These are phyloP conservation scores for Dipteronia dyeriana DNA, from an alignment of 345 rosid genomes.

Conservation along the genomic window DNA sequence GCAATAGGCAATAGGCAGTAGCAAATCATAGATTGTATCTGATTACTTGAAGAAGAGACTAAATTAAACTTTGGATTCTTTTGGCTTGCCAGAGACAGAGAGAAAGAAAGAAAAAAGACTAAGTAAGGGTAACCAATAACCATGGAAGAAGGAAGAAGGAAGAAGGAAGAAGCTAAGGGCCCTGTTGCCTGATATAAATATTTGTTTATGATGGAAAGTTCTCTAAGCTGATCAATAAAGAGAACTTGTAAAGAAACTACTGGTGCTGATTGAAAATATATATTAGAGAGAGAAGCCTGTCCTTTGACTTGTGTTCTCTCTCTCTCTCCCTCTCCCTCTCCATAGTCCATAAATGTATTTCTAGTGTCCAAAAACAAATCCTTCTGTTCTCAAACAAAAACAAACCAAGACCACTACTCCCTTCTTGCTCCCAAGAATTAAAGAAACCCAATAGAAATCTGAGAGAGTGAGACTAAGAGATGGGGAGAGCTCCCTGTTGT, in stretches of 20 bases:
- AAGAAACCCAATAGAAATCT: background rate
- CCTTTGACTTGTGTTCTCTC: constrained; percentile 40
- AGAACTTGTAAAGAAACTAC: constrained; percentile 1
- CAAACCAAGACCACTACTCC: background rate
- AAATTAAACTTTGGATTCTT: constrained; percentile 11
- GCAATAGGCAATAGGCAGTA: background rate
- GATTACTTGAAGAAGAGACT: background rate
- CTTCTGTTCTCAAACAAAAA: constrained; percentile 1
- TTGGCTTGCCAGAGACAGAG: background rate
- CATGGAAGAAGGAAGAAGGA: background rate
- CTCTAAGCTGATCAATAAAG: constrained; percentile 17
- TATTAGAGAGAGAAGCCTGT: constrained; percentile 14
- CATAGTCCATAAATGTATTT: constrained; percentile 11
- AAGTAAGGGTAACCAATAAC: background rate
- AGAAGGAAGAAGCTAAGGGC: background rate
- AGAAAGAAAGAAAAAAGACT: background rate
- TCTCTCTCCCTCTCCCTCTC: background rate
- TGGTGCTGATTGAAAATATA: constrained; percentile 23
- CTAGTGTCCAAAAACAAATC: constrained; percentile 12
- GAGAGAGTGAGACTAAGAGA: constrained; percentile 27
- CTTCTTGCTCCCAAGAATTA: no score
- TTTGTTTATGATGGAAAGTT: constrained; percentile 31
- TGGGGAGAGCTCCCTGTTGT: constrained; percentile 98
- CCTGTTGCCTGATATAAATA: background rate
- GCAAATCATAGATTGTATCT: background rate